A percentile compares a stretch with the other conserved stretches of the same genome.
These are phyloP conservation scores for Aspergillus thermomutatus DNA, from an alignment of 2,329 filamentous ascomycete species.

Conservation along the genomic window DNA sequence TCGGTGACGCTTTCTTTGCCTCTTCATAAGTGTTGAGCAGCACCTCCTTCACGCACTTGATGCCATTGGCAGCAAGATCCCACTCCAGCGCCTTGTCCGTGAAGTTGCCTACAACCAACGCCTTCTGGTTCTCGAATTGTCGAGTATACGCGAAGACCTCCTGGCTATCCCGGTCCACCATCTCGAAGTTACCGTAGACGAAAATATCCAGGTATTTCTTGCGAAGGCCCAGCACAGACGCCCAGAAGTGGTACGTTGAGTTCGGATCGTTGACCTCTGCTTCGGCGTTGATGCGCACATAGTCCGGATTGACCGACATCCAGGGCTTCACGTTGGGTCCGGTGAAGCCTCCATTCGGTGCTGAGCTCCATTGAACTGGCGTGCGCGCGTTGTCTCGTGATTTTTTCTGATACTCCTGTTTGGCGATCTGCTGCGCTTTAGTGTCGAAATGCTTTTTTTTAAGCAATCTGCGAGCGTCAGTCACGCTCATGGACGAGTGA, in stretches of 20 bases:
- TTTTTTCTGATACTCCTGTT: constrained; percentile 38
- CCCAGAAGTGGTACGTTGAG: constrained; percentile 62
- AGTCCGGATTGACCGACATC: constrained; percentile 68
- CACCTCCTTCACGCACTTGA: constrained; percentile 25
- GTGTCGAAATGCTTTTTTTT: constrained; percentile 25
- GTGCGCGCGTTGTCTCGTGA: constrained; percentile 66
- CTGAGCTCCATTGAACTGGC: constrained; percentile 68
- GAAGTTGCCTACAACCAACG: constrained; percentile 36
- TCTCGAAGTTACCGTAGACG: constrained; percentile 63
- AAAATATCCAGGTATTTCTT: constrained; percentile 62
- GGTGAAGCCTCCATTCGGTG: constrained; percentile 63
- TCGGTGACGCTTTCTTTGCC: constrained; percentile 13
- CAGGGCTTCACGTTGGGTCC: constrained; percentile 54
- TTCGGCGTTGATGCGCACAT: constrained; percentile 60
- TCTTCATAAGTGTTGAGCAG: constrained; percentile 32
- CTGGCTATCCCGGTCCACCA: constrained; percentile 51
- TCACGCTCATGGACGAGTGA: not conserved
- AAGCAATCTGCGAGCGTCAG: constrained; percentile 25
- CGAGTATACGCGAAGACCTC: constrained; percentile 57
- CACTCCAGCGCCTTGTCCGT: constrained; percentile 31
- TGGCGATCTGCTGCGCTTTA: constrained; percentile 26
- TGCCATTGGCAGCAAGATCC: constrained; percentile 27
- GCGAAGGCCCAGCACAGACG: constrained; percentile 55
- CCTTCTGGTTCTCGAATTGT: constrained; percentile 30
- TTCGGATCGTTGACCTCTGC: constrained; percentile 35